Evolutionary conservation across 2,329 filamentous ascomycete genomes (phyloP).

Genomic region (Diaporthe helianthi): DNA sequence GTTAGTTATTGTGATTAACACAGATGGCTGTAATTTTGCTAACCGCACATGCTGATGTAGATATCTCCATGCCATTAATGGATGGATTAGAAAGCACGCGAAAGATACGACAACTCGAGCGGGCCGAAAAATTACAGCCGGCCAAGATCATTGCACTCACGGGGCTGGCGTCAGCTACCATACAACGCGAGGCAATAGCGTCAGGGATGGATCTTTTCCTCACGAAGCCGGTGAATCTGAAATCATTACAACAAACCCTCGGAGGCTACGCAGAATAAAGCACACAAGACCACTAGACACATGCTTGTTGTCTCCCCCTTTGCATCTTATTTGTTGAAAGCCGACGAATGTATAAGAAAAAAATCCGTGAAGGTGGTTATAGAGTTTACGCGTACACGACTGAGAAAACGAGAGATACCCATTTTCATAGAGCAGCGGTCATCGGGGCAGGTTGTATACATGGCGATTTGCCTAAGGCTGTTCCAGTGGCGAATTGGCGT

Average conservation of each 20-base stretch:
- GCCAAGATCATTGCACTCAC: constrained; percentile 55
- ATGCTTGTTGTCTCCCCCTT: too few species aligned
- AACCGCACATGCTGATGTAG: constrained; percentile 11
- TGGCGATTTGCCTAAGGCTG: background rate
- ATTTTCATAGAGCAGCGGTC: background rate
- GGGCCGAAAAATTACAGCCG: constrained; percentile 38
- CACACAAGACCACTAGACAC: too few species aligned
- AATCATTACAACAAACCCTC: constrained; percentile 38
- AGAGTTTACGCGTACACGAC: constrained; percentile 16
- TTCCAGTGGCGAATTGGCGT: background rate
- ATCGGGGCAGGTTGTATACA: background rate
- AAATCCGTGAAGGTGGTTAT: background rate
- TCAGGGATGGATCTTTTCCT: constrained; percentile 55
- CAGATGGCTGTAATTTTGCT: background rate
- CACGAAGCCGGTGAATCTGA: constrained; percentile 54
- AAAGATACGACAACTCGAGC: constrained; percentile 41
- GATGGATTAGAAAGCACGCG: constrained; percentile 43
- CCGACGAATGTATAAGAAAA: too few species aligned
- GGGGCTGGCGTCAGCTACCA: constrained; percentile 51
- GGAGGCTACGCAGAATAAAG: background rate
- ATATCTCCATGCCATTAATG: constrained; percentile 44
- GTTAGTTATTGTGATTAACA: constrained; percentile 36
- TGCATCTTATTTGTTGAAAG: too few species aligned
- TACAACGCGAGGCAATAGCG: constrained; percentile 53
- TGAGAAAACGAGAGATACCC: constrained; percentile 14